Evolutionary conservation across 805 yeast species (phyloP).

Genomic region (Pichia cephalocereana): DNA sequence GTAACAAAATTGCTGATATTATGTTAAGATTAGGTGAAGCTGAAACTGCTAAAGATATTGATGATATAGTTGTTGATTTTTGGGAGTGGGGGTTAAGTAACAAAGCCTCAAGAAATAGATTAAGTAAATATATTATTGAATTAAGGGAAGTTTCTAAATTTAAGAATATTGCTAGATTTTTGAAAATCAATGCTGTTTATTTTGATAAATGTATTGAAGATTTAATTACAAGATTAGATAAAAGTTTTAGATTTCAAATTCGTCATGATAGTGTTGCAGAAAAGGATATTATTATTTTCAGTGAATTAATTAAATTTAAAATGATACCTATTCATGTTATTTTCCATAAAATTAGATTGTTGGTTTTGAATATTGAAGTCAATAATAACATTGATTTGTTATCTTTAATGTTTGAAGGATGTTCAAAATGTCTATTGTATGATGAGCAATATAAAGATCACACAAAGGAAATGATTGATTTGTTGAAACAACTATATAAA

Average conservation of each 20-base stretch:
- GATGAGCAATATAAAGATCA: slow-evolving; percentile 46
- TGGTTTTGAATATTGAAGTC: slow-evolving; percentile 42
- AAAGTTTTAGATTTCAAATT: slow-evolving; percentile 52
- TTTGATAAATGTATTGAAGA: slow-evolving; percentile 45
- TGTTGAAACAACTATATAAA: slow-evolving; percentile 42
- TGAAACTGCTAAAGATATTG: slow-evolving; percentile 39
- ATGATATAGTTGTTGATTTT: slow-evolving; percentile 37
- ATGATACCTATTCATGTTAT: slow-evolving; percentile 61
- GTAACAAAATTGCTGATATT: slow-evolving; percentile 11
- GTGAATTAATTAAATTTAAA: slow-evolving; percentile 70
- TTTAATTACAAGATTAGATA: slow-evolving; percentile 45
- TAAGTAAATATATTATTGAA: slow-evolving; percentile 47
- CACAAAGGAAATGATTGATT: slow-evolving; percentile 54
- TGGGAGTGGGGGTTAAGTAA: slow-evolving; percentile 48
- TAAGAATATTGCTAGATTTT: slow-evolving; percentile 53
- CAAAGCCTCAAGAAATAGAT: slow-evolving; percentile 60
- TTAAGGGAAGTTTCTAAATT: slow-evolving; percentile 37
- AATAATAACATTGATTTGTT: slow-evolving; percentile 61
- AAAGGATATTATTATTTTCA: slow-evolving; percentile 51
- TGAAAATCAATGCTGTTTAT: slow-evolving; percentile 46
- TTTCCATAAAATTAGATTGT: slow-evolving; percentile 60
- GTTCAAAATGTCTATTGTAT: slow-evolving; percentile 57
- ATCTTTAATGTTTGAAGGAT: slow-evolving; percentile 59
- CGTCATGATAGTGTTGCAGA: slow-evolving; percentile 44
- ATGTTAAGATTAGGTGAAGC: slow-evolving; percentile 26